Evolutionary conservation across 2,329 filamentous ascomycete species (phyloP).

Genomic region (Hyphodiscus sp.): DNA sequence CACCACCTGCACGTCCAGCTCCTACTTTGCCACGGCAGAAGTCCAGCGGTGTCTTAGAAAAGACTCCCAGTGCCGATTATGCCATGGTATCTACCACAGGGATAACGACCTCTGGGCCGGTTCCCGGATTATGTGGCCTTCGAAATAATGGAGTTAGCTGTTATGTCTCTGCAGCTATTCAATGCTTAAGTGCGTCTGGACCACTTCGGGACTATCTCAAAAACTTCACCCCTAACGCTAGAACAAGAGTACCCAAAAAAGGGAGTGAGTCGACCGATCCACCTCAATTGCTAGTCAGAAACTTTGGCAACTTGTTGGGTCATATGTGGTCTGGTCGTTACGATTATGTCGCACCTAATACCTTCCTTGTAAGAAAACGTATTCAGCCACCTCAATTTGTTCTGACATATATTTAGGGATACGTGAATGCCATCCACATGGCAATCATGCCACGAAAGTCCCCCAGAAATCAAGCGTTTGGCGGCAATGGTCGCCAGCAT

Average conservation of each 20-base stretch:
- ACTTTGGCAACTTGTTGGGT: slow-evolving; percentile 50
- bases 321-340: slow-evolving; percentile 32
- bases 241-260: slow-evolving; percentile 60
- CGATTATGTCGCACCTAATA: slow-evolving; percentile 42
- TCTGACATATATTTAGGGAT: slow-evolving; percentile 15
- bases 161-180: slow-evolving; percentile 87
- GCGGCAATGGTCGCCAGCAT: slow-evolving; percentile 65
- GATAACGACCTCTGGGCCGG: slow-evolving; percentile 35
- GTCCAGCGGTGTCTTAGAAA: slow-evolving; percentile 74
- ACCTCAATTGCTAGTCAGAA: slow-evolving; percentile 54
- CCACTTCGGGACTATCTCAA: slow-evolving; percentile 60
- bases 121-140: slow-evolving; percentile 64
- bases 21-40: slow-evolving; percentile 54
- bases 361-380: slow-evolving; percentile 53
- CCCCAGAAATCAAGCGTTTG: slow-evolving; percentile 43
- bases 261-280: slow-evolving; percentile 46
- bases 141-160: slow-evolving; percentile 78
- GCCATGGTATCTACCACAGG: neutral
- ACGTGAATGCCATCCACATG: slow-evolving; percentile 19
- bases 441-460: neutral
- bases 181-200: slow-evolving; percentile 71
- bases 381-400: no score
- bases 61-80: slow-evolving; percentile 26
- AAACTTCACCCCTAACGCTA: slow-evolving; percentile 50
- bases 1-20: slow-evolving; percentile 37